These are phyloP conservation scores for Pugionium cornutum DNA, from an alignment of 345 rosid species.

Conservation along the genomic window DNA sequence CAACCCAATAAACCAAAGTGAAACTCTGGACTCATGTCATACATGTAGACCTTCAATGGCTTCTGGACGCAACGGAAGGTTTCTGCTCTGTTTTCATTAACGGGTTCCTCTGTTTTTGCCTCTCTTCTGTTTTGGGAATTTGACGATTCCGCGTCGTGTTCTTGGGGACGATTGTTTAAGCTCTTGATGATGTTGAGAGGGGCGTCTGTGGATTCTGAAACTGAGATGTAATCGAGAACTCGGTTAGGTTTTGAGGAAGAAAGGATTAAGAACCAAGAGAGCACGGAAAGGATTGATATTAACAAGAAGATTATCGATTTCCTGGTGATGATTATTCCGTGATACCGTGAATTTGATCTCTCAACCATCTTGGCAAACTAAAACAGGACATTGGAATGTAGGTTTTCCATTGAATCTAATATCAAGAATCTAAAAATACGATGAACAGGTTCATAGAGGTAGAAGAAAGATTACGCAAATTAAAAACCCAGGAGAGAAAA, in stretches of 20 bases:
- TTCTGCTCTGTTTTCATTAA: constrained; percentile 11
- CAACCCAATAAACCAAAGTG: constrained; percentile 83
- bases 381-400: neutral
- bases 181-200: constrained; percentile 40
- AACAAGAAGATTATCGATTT: constrained; percentile 59
- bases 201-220: constrained; percentile 35
- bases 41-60: constrained; percentile 79
- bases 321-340: constrained; percentile 40
- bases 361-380: constrained; percentile 51
- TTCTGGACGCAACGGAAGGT: neutral
- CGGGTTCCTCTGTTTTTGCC: neutral
- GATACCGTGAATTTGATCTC: constrained; percentile 43
- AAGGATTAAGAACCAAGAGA: constrained; percentile 78
- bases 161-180: neutral
- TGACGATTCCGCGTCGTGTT: constrained; percentile 21
- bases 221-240: constrained; percentile 43
- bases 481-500: no score
- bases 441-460: constrained; percentile 1
- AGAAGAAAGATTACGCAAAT: constrained; percentile 21
- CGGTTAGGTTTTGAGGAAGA: constrained; percentile 52
- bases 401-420: neutral
- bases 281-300: constrained; percentile 46
- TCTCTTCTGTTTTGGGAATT: constrained; percentile 35
- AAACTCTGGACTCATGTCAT: constrained; percentile 81
- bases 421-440: constrained; percentile 16